Conservation (phyloP, 176 grass and related monocot genomes). For the Luzula sylvatica region DNA sequence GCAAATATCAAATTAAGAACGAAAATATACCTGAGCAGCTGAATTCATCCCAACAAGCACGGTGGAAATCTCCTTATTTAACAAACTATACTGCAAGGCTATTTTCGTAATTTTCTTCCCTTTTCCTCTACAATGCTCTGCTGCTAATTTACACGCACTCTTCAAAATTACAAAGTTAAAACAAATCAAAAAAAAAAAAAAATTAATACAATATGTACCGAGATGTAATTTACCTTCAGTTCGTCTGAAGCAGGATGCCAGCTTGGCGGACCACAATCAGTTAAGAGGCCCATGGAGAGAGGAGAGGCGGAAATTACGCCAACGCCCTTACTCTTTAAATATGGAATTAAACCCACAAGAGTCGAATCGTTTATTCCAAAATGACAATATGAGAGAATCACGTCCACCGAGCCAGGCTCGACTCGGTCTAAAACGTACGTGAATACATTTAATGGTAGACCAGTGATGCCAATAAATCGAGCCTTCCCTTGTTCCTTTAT, state of each 20-base stretch:
- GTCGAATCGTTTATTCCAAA: conserved; percentile 65
- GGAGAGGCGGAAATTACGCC: conserved; percentile 79
- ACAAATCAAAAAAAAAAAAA: not conserved
- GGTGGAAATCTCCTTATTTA: conserved; percentile 67
- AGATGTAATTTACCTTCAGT: conserved; percentile 52
- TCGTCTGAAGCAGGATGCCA: conserved; percentile 72
- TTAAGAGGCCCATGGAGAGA: conserved; percentile 82
- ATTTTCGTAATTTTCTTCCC: conserved; percentile 58
- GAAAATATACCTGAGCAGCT: conserved; percentile 42
- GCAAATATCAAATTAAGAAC: not conserved
- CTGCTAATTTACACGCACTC: conserved; percentile 65
- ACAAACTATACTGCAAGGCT: conserved; percentile 79
- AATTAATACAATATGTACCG: not conserved
- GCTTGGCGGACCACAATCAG: conserved; percentile 56
- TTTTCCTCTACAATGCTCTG: conserved; percentile 58
- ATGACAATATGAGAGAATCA: conserved; percentile 91
- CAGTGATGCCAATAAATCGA: conserved; percentile 76
- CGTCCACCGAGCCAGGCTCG: conserved; percentile 45
- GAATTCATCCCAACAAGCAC: conserved; percentile 96
- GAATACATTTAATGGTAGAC: conserved; percentile 53
- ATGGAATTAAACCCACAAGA: conserved; percentile 60
- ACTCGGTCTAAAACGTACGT: conserved; percentile 57
- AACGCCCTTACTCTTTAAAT: conserved; percentile 76
- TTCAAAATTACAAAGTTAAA: conserved; percentile 6
- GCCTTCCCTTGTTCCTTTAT: conserved; percentile 74